A percentile compares a stretch with the other conserved stretches of the same genome.
These are phyloP conservation scores for Fraxinus cuspidata DNA, from an alignment of 257 asterid species.

Conservation along the genomic window DNA sequence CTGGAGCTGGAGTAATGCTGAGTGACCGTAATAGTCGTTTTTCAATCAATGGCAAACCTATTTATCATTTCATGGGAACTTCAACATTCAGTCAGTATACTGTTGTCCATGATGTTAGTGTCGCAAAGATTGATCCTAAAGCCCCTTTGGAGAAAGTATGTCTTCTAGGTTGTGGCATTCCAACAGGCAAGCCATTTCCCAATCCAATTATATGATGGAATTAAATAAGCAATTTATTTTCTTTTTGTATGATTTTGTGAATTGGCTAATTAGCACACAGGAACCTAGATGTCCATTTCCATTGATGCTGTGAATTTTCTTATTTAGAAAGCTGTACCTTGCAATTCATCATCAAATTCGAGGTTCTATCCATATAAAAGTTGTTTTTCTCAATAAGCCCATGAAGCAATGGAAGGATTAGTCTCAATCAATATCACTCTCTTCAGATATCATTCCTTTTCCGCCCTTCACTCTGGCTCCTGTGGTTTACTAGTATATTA, in stretches of 20 bases:
- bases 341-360: not conserved
- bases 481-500: not conserved
- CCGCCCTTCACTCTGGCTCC: not conserved
- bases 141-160: conserved; percentile 96
- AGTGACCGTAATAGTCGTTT: conserved; percentile 83
- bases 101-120: conserved; percentile 93
- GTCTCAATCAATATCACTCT: not conserved
- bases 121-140: conserved; percentile 79
- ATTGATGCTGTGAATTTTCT: not conserved
- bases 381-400: not conserved
- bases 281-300: not conserved
- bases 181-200: conserved; percentile 62
- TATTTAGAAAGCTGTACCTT: not conserved
- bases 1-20: conserved; percentile 98
- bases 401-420: not conserved
- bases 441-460: not conserved
- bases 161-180: conserved; percentile 93
- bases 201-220: not conserved
- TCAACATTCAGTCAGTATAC: conserved; percentile 96
- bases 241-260: not conserved
- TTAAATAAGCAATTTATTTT: not conserved
- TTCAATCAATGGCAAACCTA: conserved; percentile 75
- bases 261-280: not conserved
- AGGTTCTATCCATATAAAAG: not conserved
- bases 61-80: conserved; percentile 98